phyloP scores from a whole-genome alignment of 345 rosid species.

The Litchi chinensis region DNA sequence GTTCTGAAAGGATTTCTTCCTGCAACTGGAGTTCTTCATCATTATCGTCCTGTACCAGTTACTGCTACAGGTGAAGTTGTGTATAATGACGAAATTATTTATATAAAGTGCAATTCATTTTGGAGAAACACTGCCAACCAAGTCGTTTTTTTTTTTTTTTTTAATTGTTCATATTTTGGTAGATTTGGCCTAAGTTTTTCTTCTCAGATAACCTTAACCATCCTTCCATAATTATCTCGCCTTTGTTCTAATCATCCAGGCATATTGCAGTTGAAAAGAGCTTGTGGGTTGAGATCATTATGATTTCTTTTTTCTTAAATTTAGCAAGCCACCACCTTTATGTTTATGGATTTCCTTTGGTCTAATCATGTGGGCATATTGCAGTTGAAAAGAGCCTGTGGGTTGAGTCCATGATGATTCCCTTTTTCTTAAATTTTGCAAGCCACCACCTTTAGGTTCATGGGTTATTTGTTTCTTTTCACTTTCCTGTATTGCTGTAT shows the following conservation, averaged over 20 bases:
- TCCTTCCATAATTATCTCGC: constrained; percentile 7
- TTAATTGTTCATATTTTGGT: constrained; percentile 7
- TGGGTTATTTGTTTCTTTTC: background rate
- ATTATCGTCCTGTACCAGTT: constrained; percentile 66
- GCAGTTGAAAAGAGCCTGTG: constrained; percentile 2
- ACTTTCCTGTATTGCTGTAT: background rate
- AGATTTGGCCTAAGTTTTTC: constrained; percentile 11
- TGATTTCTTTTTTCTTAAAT: constrained; percentile 10
- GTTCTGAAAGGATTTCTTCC: constrained; percentile 94
- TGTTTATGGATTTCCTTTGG: background rate
- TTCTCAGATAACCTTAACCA: constrained; percentile 2
- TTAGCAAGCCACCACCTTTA: constrained; percentile 7
- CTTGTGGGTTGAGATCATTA: constrained; percentile 6
- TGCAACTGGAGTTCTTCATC: constrained; percentile 89
- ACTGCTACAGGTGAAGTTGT: constrained; percentile 68
- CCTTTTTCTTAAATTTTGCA: constrained; percentile 19
- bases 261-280: constrained; percentile 2
- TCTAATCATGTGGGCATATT: background rate
- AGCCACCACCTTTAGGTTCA: background rate
- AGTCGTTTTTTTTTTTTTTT: background rate
- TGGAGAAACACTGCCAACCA: background rate
- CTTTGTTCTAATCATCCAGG: background rate
- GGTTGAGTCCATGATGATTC: background rate
- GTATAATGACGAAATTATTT: constrained; percentile 7
- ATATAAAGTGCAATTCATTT: constrained; percentile 6